Evolutionary conservation across 257 asterid species (phyloP), one percentile per base, ranked within the genome.

Genomic region (Solanum chmielewskii): DNA sequence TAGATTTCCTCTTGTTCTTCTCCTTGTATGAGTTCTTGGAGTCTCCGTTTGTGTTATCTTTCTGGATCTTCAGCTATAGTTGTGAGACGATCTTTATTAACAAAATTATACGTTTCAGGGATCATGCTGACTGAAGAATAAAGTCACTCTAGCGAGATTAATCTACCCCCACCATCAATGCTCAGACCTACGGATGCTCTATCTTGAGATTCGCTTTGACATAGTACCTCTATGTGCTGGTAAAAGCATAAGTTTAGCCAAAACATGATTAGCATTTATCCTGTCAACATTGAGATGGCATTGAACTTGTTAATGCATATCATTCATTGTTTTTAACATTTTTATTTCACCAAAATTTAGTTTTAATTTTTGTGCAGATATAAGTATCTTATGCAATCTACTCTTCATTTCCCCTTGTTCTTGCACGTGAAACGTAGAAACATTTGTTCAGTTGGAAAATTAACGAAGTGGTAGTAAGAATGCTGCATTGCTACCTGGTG

Each of bases 11-110:
- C 39, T 27, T 45, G 5, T 78, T 21, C 42, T 27, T 9, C 62
- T 76, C 21, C 23, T 25, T 76, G 33, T 25, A 41, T 77, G 60
- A n/a, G 37, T n/a, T 42, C 60, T 25, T 42, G n/a, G 35, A 49
- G 69, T 29, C 4, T 49, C 69, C 7, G 31, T 29, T 81, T 1
- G 1, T 81, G 69, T 80, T 78, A 18, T 29, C 20, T 47, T 23
- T 16, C 68, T 84, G 42, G 88, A 52, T 25, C 68, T 80, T 60
- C 91, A 95, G 98, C 75, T 96, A 93, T 85, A 89, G 86, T 12
- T 87, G 89, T 87, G 98, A 94, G 93, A 92, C 89, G 89, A 62
- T 87, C 42, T 93, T 97, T 87, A 88, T 97, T 90, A 90, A 84
- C 91, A 90, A 89, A 90, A 91, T 93, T 87, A 59, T 90, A 75